These are phyloP conservation scores for Diaporthe citriasiana DNA, from an alignment of 2,329 filamentous ascomycete species.

Conservation along the genomic window DNA sequence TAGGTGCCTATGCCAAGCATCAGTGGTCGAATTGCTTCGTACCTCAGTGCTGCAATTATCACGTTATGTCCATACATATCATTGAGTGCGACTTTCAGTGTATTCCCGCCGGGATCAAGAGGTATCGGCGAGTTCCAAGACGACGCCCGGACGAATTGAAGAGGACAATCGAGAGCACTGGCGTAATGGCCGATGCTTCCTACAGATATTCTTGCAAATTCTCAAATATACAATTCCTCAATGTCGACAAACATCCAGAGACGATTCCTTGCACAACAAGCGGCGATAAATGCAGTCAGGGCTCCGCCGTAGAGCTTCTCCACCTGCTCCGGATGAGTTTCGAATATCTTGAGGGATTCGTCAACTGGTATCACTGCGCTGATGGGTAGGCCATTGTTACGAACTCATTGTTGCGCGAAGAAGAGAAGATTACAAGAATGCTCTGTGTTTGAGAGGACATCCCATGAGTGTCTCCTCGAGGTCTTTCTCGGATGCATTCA, in stretches of 20 bases:
- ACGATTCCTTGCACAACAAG: conserved; percentile 53
- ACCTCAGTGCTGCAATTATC: no score
- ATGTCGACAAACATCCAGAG: conserved; percentile 62
- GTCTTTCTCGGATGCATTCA: no score
- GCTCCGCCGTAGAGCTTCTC: conserved; percentile 58
- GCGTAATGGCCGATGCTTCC: conserved; percentile 64
- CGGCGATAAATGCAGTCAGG: conserved; percentile 51
- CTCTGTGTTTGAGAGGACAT: no score
- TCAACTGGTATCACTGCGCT: no score
- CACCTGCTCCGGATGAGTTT: conserved; percentile 61
- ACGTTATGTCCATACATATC: conserved; percentile 32
- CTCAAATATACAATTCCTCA: conserved; percentile 61
- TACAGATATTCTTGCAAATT: conserved; percentile 63
- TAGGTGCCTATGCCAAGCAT: conserved; percentile 48
- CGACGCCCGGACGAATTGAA: conserved; percentile 65
- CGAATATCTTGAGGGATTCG: conserved; percentile 58
- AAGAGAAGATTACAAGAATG: no score
- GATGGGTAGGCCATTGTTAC: no score
- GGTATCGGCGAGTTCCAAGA: conserved; percentile 61
- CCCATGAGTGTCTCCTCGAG: no score
- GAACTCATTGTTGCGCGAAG: no score
- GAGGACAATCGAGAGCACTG: conserved; percentile 58
- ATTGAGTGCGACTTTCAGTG: conserved; percentile 58
- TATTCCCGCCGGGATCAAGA: conserved; percentile 63
- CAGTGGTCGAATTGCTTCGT: conserved; percentile 43